Conservation (phyloP, 192 early-diverging fungal species). For the Paraglomus brasilianum region DNA sequence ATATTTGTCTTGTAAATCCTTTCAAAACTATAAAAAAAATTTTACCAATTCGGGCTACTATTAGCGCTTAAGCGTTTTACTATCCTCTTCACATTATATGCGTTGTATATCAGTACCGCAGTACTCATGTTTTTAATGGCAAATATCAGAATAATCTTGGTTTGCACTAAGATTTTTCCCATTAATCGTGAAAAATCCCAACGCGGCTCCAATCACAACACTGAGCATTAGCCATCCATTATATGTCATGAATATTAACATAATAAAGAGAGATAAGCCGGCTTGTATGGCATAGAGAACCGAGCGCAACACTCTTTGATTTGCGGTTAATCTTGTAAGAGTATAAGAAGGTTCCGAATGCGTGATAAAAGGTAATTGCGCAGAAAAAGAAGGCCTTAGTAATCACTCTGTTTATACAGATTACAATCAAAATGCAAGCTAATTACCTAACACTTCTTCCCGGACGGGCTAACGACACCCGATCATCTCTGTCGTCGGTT, state of each 20-base stretch:
- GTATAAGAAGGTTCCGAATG: neutral
- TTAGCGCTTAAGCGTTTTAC: no score
- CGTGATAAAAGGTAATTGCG: neutral
- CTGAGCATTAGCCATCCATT: constrained; percentile 73
- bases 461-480: constrained; percentile 14
- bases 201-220: constrained; percentile 64
- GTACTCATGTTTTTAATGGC: no score
- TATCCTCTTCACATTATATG: no score
- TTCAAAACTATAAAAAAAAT: no score
- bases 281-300: constrained; percentile 66
- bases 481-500: constrained; percentile 33
- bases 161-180: constrained; percentile 24
- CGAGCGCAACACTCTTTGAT: constrained; percentile 57
- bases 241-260: constrained; percentile 87
- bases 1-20: no score
- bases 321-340: constrained; percentile 38
- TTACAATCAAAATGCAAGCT: neutral
- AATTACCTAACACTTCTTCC: constrained; percentile 10
- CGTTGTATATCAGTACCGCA: no score
- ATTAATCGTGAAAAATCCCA: constrained; percentile 50
- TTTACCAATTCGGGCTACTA: no score
- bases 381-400: constrained; percentile 18
- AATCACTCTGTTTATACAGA: neutral
- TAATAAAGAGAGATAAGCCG: constrained; percentile 68
- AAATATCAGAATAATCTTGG: no score